Percentiles rank a stretch among this genome's conserved stretches.
These are phyloP conservation scores for Solanum appendiculatum DNA, from an alignment of 257 asterid genomes.

Conservation along the genomic window DNA sequence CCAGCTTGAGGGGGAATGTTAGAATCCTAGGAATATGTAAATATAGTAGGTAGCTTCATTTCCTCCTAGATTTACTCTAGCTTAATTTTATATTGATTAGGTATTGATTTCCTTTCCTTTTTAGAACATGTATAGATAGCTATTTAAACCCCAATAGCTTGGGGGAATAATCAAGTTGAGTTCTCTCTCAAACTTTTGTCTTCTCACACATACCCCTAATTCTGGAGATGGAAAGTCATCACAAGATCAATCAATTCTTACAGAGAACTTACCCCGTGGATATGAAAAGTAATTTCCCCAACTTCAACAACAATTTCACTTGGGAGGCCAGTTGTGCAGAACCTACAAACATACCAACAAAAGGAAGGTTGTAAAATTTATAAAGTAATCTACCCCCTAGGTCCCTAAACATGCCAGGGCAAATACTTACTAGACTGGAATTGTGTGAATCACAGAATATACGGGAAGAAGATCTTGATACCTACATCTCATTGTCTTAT, in stretches of 20 bases:
- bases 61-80: no score
- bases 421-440: background rate
- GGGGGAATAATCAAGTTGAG: no score
- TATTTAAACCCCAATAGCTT: no score
- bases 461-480: background rate
- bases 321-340: conserved; percentile 91
- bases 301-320: conserved; percentile 87
- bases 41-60: no score
- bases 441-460: background rate
- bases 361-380: background rate
- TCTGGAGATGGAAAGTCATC: no score
- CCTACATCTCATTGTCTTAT: background rate
- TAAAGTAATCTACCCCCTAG: background rate
- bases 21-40: no score
- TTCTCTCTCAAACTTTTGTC: no score
- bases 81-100: no score
- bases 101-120: no score
- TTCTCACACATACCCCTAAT: no score
- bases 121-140: no score
- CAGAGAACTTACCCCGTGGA: conserved; percentile 58
- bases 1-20: no score
- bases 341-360: conserved; percentile 31
- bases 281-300: conserved; percentile 90
- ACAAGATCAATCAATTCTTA: background rate
- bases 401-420: background rate